These are phyloP conservation scores for Globisporangium nodosum DNA, from an alignment of 352 stramenopile genomes.

Conservation along the genomic window DNA sequence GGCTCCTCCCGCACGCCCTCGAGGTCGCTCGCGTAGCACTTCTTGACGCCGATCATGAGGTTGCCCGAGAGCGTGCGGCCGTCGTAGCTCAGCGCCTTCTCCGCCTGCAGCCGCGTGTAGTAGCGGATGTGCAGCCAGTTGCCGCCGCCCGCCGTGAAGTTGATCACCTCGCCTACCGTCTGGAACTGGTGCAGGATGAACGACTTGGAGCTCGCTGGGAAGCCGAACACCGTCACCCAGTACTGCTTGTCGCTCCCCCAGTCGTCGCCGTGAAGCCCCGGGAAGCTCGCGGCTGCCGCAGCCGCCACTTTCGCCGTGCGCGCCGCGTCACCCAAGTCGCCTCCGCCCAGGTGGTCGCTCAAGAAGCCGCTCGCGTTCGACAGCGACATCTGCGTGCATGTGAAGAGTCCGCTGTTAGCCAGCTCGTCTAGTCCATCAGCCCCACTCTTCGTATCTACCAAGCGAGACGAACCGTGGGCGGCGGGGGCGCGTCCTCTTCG, in stretches of 20 bases:
- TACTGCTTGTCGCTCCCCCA: conserved; percentile 81
- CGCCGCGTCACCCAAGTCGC: conserved; percentile 17
- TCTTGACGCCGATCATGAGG: conserved; percentile 82
- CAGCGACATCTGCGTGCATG: conserved; percentile 29
- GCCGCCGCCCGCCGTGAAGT: conserved; percentile 53
- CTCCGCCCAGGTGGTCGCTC: conserved; percentile 25
- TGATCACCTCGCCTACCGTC: conserved; percentile 62
- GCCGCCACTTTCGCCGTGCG: background rate
- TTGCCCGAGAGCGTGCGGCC: conserved; percentile 49
- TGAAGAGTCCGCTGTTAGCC: background rate
- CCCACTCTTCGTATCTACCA: background rate
- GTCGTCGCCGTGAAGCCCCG: conserved; percentile 53
- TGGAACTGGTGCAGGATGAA: conserved; percentile 78
- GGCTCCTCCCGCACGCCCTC: conserved; percentile 51
- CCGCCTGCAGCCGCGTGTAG: conserved; percentile 68
- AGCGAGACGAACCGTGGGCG: conserved; percentile 33
- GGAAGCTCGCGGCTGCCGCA: conserved; percentile 23
- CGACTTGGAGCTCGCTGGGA: conserved; percentile 50
- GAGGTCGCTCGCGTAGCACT: conserved; percentile 64
- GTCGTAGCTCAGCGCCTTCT: conserved; percentile 75
- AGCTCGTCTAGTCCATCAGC: background rate
- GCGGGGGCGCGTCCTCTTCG: conserved; percentile 50
- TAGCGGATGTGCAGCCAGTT: conserved; percentile 85
- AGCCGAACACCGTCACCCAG: conserved; percentile 82
- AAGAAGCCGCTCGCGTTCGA: conserved; percentile 35